Conservation (phyloP, 2,329 filamentous ascomycete genomes). For the Pseudogymnoascus sp. region DNA sequence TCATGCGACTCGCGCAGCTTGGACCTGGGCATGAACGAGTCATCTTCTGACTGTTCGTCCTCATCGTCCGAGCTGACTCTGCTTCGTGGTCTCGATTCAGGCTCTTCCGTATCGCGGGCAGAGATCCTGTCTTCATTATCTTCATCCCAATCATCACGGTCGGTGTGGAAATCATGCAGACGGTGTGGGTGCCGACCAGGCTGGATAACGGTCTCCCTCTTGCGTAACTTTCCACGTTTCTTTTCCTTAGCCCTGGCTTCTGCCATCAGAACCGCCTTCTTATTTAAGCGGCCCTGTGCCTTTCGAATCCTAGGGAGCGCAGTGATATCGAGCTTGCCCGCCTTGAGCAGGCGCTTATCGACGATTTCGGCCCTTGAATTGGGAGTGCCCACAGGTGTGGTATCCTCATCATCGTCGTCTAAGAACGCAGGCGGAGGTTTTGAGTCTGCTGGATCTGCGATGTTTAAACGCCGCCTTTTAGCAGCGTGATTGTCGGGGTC, state of each 20-base stretch:
- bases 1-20: slow-evolving; percentile 6
- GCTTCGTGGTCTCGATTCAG: slow-evolving; percentile 72
- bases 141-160: slow-evolving; percentile 80
- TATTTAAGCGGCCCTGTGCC: slow-evolving; percentile 46
- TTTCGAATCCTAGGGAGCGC: slow-evolving; percentile 70
- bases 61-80: slow-evolving; percentile 58
- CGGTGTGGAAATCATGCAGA: slow-evolving; percentile 63
- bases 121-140: slow-evolving; percentile 58
- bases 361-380: slow-evolving; percentile 53
- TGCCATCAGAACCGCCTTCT: slow-evolving; percentile 54
- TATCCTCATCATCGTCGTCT: slow-evolving; percentile 50
- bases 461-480: slow-evolving; percentile 72
- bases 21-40: slow-evolving; percentile 18
- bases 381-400: slow-evolving; percentile 55
- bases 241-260: slow-evolving; percentile 55
- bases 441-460: slow-evolving; percentile 58
- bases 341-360: slow-evolving; percentile 41
- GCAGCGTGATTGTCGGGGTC: slow-evolving; percentile 71
- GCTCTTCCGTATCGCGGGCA: slow-evolving; percentile 72
- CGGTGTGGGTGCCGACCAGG: slow-evolving; percentile 47
- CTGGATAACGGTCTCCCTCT: slow-evolving; percentile 32
- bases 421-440: slow-evolving; percentile 48
- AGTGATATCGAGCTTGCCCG: slow-evolving; percentile 49
- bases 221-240: slow-evolving; percentile 28
- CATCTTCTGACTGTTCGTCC: slow-evolving; percentile 25